Conservation (phyloP, 345 rosid species). For the Gossypium stocksii region DNA sequence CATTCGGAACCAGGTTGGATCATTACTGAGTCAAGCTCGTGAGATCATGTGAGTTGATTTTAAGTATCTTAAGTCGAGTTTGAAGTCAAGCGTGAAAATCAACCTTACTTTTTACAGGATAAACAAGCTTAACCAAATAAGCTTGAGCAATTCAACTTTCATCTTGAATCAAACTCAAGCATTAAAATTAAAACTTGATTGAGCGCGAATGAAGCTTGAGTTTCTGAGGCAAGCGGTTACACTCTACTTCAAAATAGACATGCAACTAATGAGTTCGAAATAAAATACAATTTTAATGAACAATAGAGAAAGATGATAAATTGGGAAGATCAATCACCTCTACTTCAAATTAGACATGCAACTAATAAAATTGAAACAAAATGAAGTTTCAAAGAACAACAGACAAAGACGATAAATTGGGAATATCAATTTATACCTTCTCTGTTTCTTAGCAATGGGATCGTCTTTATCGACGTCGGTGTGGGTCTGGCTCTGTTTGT, state of each 20-base stretch:
- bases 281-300: neutral
- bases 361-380: neutral
- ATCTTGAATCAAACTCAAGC: neutral
- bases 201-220: neutral
- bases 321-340: neutral
- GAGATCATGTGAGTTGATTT: too few species aligned
- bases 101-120: neutral
- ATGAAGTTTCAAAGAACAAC: neutral
- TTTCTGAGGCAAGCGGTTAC: neutral
- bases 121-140: neutral
- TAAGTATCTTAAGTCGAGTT: neutral
- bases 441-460: conserved; percentile 39
- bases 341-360: neutral
- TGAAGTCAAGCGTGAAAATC: neutral
- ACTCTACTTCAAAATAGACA: neutral
- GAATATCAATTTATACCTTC: conserved; percentile 23
- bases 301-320: neutral
- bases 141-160: neutral
- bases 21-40: too few species aligned
- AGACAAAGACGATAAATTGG: neutral
- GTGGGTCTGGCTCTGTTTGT: neutral
- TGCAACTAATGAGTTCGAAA: neutral
- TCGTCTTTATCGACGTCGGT: conserved; percentile 14
- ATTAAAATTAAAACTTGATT: neutral
- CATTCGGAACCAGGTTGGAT: too few species aligned